Evolutionary conservation across 306 rosid species (phyloP).

Genomic region (Gillenia trifoliata): DNA sequence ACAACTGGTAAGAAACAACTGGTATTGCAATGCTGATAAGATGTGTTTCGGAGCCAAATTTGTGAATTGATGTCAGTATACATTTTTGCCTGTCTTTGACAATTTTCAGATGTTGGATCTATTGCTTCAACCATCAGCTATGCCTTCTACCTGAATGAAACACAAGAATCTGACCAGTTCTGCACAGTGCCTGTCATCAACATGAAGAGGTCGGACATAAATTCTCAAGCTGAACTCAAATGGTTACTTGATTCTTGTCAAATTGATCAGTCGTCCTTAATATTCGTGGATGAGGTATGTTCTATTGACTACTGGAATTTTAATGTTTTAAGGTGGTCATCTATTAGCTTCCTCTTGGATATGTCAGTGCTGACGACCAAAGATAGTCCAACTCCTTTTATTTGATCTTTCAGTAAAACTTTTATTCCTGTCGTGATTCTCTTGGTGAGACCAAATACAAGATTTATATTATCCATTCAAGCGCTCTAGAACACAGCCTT

Average conservation of each 20-base stretch:
- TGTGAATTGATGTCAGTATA: background rate
- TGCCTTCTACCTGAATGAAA: constrained; percentile 65
- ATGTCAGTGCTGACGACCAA: background rate
- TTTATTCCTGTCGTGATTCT: too few species aligned
- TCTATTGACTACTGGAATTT: background rate
- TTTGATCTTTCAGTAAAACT: too few species aligned
- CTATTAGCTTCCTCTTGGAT: background rate
- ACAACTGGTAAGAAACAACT: background rate
- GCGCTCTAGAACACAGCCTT: too few species aligned
- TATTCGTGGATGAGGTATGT: constrained; percentile 77
- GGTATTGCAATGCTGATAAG: background rate
- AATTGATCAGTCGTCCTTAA: constrained; percentile 60
- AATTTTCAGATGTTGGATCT: constrained; percentile 62
- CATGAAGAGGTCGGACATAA: constrained; percentile 58
- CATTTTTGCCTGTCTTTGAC: background rate
- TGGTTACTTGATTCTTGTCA: constrained; percentile 88
- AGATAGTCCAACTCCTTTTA: background rate
- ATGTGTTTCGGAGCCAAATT: background rate
- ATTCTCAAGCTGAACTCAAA: constrained; percentile 61
- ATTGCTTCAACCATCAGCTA: constrained; percentile 70
- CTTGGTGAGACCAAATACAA: too few species aligned
- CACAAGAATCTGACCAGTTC: constrained; percentile 35
- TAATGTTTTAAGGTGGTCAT: background rate
- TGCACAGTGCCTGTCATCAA: constrained; percentile 79
- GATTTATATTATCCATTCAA: too few species aligned